Evolutionary conservation across 2,329 filamentous ascomycete species (phyloP).

Genomic region (Gaeumannomyces tritici): DNA sequence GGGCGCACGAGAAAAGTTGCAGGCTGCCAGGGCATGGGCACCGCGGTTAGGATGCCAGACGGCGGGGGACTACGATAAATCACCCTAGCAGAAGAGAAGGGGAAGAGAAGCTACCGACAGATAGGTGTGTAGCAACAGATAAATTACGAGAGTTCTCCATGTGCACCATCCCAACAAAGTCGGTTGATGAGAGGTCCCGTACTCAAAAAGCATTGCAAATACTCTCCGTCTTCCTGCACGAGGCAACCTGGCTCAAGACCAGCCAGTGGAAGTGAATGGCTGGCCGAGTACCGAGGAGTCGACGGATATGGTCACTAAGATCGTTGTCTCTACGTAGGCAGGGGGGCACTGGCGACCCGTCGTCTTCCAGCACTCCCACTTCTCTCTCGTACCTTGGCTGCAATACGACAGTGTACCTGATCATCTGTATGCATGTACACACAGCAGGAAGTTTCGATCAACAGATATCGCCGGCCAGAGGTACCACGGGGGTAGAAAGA

Average conservation of each 20-base stretch:
- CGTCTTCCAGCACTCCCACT: background rate
- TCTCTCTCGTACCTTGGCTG: background rate
- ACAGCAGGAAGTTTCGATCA: background rate
- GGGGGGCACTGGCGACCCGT: background rate
- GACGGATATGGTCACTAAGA: background rate
- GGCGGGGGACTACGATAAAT: no score
- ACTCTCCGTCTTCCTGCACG: conserved; percentile 24
- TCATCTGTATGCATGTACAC: background rate
- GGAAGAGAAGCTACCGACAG: background rate
- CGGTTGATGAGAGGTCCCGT: conserved; percentile 15
- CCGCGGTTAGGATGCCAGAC: no score
- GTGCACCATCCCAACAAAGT: conserved; percentile 17
- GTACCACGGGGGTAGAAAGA: background rate
- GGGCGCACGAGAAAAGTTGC: background rate
- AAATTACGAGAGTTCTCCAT: conserved; percentile 28
- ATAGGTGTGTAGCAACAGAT: conserved; percentile 24
- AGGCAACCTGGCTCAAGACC: conserved; percentile 25
- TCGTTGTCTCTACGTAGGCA: background rate
- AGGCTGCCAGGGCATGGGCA: background rate
- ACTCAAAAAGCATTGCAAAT: conserved; percentile 29
- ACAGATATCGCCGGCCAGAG: background rate
- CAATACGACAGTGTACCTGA: background rate
- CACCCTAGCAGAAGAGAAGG: no score
- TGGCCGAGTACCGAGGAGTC: conserved; percentile 19
- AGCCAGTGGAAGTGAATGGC: conserved; percentile 16